Evolutionary conservation across 2,329 filamentous ascomycete species (phyloP), one percentile per base, ranked within the genome.

Genomic region (Acrocalymma vagum): DNA sequence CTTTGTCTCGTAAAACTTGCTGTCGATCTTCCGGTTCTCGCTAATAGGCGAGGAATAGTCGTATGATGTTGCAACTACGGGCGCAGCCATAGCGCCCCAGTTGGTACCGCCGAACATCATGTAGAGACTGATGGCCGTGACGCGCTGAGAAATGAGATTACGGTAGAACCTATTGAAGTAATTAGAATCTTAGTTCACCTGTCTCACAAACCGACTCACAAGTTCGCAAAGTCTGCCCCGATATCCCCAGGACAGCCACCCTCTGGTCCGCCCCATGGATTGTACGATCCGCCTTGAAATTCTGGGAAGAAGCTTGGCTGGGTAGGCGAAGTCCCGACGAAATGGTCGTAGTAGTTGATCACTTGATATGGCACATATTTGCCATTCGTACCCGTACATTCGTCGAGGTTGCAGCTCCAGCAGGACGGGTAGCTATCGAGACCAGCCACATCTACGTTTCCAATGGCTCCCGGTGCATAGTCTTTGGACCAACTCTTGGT

Each of bases 31-130:
- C 9, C 83, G 75, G 51, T 79, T 79, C 56, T 84, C 81, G 1
- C 78, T 79, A 11, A 86, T 81, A 0, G 83, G 82, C 4, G 81
- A 78, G 5, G 78, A 82, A 58, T 86, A 86, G 58, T 86, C 83
- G 50, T 86, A 86, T 21, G 79, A 83, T 3, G 78, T 81, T 2
- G 77, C 81, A 20, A 82, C 81, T 1, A 80, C 77, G 0, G 83
- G 81, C 4, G 77, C 76, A 9, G 81, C 78, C 20, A 83, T 67
- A 31, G 77, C 78, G 5, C 82, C 83, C 82, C 81, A 85, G 47
- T 81, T 84, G 0, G 83, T 86, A 3, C 83, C 83, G 4, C 83
- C 83, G 36, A 78, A 86, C 35, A 83, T 67, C 82, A 86, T 86
- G 58, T 86, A 86, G 2, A 86, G 62, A 20, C 77, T 83, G 38